These are phyloP conservation scores for Capsicum rhomboideum DNA, from an alignment of 257 asterid genomes.

Conservation along the genomic window DNA sequence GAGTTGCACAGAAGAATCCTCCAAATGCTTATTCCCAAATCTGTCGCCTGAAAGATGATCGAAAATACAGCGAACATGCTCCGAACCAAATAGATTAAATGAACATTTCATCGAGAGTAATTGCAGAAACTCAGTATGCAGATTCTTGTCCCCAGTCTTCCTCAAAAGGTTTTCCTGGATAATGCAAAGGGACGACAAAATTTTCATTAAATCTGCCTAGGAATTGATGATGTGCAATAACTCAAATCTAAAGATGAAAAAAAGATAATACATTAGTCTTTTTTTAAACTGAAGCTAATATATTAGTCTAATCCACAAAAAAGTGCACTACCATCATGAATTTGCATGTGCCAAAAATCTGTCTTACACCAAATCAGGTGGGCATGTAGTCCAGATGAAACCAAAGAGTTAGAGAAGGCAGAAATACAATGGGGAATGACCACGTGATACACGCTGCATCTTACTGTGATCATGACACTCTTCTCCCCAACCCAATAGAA, in stretches of 20 bases:
- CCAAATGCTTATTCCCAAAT: constrained; percentile 32
- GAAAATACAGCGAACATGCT: constrained; percentile 49
- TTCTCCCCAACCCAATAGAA: neutral
- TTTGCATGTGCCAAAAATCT: neutral
- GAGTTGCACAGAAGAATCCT: constrained; percentile 45
- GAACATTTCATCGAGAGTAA: constrained; percentile 50
- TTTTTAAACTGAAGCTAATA: too few relatives aligned
- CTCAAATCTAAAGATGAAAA: neutral
- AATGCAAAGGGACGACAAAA: neutral
- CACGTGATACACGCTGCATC: neutral
- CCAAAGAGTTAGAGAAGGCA: neutral
- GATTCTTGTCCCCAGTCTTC: constrained; percentile 36
- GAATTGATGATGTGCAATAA: neutral
- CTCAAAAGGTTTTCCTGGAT: constrained; percentile 50
- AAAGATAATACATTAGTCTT: neutral
- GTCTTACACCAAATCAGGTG: neutral
- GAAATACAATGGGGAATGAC: neutral
- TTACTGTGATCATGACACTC: neutral
- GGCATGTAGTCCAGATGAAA: neutral
- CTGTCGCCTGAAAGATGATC: constrained; percentile 39
- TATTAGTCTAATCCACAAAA: neutral
- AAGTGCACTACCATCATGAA: neutral
- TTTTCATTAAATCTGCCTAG: neutral
- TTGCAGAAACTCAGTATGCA: constrained; percentile 48
- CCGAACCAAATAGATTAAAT: constrained; percentile 52